These are phyloP conservation scores for Crithidia expoeki DNA, from an alignment of 208 protist species.

Conservation along the genomic window DNA sequence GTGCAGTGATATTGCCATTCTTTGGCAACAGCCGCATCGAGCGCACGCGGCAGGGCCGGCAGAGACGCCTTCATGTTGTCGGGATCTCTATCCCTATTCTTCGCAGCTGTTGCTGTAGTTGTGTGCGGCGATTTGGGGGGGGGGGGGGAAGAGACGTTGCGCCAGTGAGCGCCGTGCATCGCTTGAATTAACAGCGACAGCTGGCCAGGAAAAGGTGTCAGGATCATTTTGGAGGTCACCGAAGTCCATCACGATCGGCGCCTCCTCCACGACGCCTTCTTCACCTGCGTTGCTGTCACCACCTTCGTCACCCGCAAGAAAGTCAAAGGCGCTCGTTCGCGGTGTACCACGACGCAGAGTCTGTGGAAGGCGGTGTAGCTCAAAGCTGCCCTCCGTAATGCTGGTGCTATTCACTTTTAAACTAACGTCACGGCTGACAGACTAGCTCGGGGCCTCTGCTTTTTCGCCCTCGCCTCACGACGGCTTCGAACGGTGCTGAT, in stretches of 20 bases:
- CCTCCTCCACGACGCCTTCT: neutral
- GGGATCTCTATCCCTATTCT: too few relatives aligned
- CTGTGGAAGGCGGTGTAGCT: neutral
- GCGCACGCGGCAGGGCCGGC: neutral
- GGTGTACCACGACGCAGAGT: neutral
- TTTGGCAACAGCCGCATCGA: neutral
- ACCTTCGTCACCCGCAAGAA: constrained; percentile 7
- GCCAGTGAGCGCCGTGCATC: too few relatives aligned
- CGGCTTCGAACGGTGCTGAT: neutral
- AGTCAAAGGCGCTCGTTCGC: constrained; percentile 20
- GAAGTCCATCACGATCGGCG: neutral
- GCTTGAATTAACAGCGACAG: neutral
- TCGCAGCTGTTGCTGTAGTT: neutral
- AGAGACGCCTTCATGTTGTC: neutral
- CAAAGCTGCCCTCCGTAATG: too few relatives aligned
- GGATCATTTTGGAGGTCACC: neutral
- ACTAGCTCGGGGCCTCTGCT: too few relatives aligned
- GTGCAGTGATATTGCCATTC: neutral
- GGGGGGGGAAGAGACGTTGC: neutral
- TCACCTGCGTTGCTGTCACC: neutral
- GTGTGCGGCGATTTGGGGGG: neutral
- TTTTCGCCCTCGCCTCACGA: constrained; percentile 6
- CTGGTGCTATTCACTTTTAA: too few relatives aligned
- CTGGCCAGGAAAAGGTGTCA: neutral
- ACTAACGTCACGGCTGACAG: too few relatives aligned